Conservation (phyloP, 73 alveolate species). For the Paramecium sonneborni region DNA sequence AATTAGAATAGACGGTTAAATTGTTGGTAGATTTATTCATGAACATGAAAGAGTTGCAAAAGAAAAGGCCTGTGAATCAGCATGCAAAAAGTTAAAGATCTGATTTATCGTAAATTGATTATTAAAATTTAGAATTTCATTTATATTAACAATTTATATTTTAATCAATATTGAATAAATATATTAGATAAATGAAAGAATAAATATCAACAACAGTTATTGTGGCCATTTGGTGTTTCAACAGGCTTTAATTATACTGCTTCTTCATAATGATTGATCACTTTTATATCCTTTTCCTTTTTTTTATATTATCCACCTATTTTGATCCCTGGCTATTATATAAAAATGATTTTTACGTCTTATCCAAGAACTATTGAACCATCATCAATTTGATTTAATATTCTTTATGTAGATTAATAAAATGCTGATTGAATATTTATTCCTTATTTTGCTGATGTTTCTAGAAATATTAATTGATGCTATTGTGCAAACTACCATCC, state of each 20-base stretch:
- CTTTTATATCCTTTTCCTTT: neutral
- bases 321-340: neutral
- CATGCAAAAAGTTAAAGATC: slow-evolving; percentile 15
- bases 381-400: slow-evolving; percentile 1
- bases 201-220: neutral
- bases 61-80: slow-evolving; percentile 5
- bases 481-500: slow-evolving; percentile 41
- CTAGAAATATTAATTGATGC: slow-evolving; percentile 31
- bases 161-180: too few species aligned
- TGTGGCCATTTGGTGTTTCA: neutral
- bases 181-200: too few species aligned
- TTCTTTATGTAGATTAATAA: neutral
- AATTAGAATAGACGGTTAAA: neutral
- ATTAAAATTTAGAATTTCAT: too few species aligned
- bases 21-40: neutral
- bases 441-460: slow-evolving; percentile 46
- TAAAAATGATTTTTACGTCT: neutral
- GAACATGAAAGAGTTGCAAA: slow-evolving; percentile 16
- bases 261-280: neutral
- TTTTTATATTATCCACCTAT: neutral
- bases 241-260: neutral
- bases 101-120: neutral
- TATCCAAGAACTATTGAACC: neutral
- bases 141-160: too few species aligned
- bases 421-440: slow-evolving; percentile 10